These are phyloP conservation scores for Lactarius sanguifluus DNA, from an alignment of 768 basidiomycete genomes.

Conservation along the genomic window DNA sequence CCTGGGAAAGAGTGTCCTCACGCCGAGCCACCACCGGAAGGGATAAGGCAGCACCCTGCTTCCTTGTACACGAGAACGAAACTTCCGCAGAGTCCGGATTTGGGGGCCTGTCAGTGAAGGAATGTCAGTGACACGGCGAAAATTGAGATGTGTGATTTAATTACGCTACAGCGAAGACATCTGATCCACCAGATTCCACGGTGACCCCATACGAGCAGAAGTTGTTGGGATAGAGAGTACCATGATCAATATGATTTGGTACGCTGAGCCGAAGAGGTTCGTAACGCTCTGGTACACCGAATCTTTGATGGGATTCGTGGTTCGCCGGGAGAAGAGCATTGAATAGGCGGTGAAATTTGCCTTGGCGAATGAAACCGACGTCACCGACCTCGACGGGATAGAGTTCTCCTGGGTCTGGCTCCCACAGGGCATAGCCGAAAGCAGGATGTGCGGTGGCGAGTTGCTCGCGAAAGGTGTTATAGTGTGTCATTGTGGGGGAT, in stretches of 20 bases:
- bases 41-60: not conserved
- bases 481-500: not conserved
- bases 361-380: not conserved
- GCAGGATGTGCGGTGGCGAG: not conserved
- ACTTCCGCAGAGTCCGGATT: not conserved
- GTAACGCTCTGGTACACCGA: no score
- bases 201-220: no score
- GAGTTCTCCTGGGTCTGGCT: not conserved
- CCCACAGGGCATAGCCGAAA: not conserved
- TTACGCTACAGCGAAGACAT: no score
- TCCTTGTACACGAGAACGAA: not conserved
- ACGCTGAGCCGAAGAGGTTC: not conserved
- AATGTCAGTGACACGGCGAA: no score
- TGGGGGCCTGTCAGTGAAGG: no score
- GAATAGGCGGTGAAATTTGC: not conserved
- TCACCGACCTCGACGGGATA: not conserved
- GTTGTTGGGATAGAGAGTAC: no score
- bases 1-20: not conserved
- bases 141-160: no score
- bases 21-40: not conserved
- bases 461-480: not conserved
- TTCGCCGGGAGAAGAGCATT: not conserved
- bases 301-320: no score
- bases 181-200: no score
- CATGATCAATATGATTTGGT: not conserved